Percentiles rank a stretch among this genome's conserved stretches.
Conservation (phyloP, 2,329 filamentous ascomycete genomes). For the Cladosporium sp. region DNA sequence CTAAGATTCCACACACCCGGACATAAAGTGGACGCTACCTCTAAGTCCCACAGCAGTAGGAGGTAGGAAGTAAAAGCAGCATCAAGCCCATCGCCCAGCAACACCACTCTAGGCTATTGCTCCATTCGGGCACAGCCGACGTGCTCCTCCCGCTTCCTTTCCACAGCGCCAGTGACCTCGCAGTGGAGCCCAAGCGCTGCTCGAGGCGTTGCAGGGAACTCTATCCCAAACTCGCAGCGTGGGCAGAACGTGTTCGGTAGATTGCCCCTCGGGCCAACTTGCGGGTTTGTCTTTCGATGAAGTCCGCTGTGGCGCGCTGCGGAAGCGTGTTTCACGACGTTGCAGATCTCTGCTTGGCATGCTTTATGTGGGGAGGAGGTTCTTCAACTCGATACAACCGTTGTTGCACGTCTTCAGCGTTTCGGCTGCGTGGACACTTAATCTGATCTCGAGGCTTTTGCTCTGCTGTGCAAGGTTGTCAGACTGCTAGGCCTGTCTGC, state of each 20-base stretch:
- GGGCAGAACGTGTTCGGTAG: neutral
- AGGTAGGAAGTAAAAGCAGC: too few relatives aligned
- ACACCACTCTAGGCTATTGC: constrained; percentile 18
- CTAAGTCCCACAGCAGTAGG: too few relatives aligned
- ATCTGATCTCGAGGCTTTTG: too few relatives aligned
- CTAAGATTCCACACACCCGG: too few relatives aligned
- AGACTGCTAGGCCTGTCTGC: too few relatives aligned
- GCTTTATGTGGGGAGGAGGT: constrained; percentile 1
- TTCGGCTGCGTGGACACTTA: neutral
- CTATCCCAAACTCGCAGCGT: neutral
- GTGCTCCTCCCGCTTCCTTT: neutral
- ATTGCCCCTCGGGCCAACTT: neutral
- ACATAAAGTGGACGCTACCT: too few relatives aligned
- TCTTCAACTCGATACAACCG: constrained; percentile 8
- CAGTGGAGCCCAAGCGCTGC: too few relatives aligned
- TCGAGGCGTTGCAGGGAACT: neutral
- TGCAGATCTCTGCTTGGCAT: constrained; percentile 4
- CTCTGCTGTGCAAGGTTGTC: too few relatives aligned
- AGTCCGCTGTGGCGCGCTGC: too few relatives aligned
- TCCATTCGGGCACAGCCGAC: constrained; percentile 3
- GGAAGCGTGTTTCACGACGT: constrained; percentile 5
- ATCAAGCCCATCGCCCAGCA: too few relatives aligned
- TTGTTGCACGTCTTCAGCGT: constrained; percentile 1
- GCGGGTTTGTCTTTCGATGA: neutral
- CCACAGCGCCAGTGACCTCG: too few relatives aligned